Conservation (phyloP, 192 early-diverging fungal genomes). For the Gamsiella multidivaricata region DNA sequence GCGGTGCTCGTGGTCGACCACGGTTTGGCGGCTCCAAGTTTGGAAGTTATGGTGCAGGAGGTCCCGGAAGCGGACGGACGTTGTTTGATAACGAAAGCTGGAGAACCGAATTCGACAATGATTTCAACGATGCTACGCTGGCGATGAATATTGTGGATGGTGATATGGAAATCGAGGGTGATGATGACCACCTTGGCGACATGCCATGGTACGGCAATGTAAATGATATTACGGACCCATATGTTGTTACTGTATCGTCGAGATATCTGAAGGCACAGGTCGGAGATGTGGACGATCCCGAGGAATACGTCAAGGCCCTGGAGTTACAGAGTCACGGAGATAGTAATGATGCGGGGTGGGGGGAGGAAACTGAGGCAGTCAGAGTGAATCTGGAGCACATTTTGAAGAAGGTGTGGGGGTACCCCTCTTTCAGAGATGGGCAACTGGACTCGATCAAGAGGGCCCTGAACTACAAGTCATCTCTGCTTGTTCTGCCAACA, state of each 20-base stretch:
- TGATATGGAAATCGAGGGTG: constrained; percentile 18
- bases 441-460: constrained; percentile 62
- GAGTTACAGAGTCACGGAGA: constrained; percentile 8
- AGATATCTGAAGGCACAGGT: constrained; percentile 12
- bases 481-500: constrained; percentile 67
- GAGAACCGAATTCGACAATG: constrained; percentile 40
- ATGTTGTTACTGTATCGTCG: constrained; percentile 26
- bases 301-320: constrained; percentile 34
- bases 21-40: constrained; percentile 30
- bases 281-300: constrained; percentile 39
- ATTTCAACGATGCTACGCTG: constrained; percentile 22
- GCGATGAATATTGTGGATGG: constrained; percentile 14
- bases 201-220: constrained; percentile 47
- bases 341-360: neutral
- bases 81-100: constrained; percentile 33
- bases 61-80: constrained; percentile 19
- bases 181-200: constrained; percentile 8
- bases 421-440: constrained; percentile 49
- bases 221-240: constrained; percentile 29
- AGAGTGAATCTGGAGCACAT: constrained; percentile 58
- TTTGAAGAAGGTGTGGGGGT: constrained; percentile 59
- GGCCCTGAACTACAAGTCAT: constrained; percentile 54
- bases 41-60: constrained; percentile 3
- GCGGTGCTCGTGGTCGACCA: constrained; percentile 23
- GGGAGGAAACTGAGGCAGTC: constrained; percentile 1